phyloP scores from a whole-genome alignment of 345 rosid species.

The Eucalyptus dawsonii region DNA sequence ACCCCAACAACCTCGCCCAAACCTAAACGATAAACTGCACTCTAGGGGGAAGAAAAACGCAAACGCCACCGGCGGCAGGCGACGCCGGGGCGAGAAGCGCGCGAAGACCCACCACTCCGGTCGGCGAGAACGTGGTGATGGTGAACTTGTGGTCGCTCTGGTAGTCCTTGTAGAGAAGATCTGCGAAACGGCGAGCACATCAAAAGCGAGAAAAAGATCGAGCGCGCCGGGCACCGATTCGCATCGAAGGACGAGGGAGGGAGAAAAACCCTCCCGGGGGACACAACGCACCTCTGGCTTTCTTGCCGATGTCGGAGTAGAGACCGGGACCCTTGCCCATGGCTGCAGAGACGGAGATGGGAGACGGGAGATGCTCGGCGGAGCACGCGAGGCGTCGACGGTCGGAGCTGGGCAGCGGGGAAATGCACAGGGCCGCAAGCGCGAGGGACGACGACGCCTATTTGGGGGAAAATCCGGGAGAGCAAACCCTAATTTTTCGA shows the following conservation, averaged over 20 bases:
- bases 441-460: not conserved
- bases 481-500: not conserved
- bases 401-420: not conserved
- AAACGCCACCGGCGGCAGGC: not conserved
- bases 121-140: slow-evolving; percentile 65
- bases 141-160: slow-evolving; percentile 88
- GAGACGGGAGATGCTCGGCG: not conserved
- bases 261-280: not conserved
- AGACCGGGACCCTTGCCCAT: slow-evolving; percentile 97
- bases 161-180: slow-evolving; percentile 88
- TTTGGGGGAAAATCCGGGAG: not conserved
- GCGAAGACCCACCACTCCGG: slow-evolving; percentile 62
- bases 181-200: slow-evolving; percentile 4
- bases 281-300: slow-evolving; percentile 52
- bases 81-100: not conserved
- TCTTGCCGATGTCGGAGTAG: slow-evolving; percentile 91
- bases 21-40: not conserved
- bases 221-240: not conserved
- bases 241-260: not conserved
- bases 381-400: not conserved
- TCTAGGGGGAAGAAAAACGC: not conserved
- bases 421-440: not conserved
- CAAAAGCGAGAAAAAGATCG: not conserved
- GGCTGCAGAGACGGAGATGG: not conserved
- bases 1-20: not conserved